Evolutionary conservation across 164 flowering plant genomes (phyloP).

Genomic region (Chimonanthus salicifolius): DNA sequence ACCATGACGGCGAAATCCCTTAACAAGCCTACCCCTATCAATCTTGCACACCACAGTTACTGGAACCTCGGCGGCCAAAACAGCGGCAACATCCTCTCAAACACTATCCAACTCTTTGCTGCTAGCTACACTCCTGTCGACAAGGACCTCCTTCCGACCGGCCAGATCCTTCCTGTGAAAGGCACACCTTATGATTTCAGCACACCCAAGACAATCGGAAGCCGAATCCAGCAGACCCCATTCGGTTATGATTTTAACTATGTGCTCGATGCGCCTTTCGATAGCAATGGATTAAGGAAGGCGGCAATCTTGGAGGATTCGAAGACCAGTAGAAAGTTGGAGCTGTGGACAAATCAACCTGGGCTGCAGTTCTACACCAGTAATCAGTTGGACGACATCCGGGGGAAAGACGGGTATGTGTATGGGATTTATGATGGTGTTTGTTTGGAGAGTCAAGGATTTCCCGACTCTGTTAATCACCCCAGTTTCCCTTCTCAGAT

Average conservation of each 20-base stretch:
- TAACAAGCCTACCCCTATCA: conserved; percentile 64
- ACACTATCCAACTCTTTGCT: conserved; percentile 47
- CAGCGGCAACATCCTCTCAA: conserved; percentile 52
- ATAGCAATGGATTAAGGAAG: conserved; percentile 18
- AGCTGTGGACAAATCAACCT: conserved; percentile 47
- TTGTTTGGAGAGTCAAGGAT: conserved; percentile 78
- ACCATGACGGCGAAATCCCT: conserved; percentile 46
- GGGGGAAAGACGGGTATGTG: conserved; percentile 60
- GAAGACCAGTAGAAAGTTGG: conserved; percentile 52
- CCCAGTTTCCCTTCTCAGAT: conserved; percentile 79
- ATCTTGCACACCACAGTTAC: conserved; percentile 63
- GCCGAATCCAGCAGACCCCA: conserved; percentile 40
- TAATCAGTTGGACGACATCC: conserved; percentile 30
- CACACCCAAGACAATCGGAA: conserved; percentile 32
- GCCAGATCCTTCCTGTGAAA: conserved; percentile 42
- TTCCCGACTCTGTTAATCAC: conserved; percentile 80
- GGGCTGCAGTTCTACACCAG: conserved; percentile 72
- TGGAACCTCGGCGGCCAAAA: conserved; percentile 81
- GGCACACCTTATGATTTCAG: conserved; percentile 74
- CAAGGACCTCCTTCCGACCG: conserved; percentile 65
- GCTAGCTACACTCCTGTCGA: conserved; percentile 60
- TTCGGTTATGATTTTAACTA: conserved; percentile 71
- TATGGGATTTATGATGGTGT: conserved; percentile 42
- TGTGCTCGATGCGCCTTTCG: conserved; percentile 30
- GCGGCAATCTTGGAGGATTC: conserved; percentile 43